Percentiles rank a stretch among this genome's conserved stretches.
These are phyloP conservation scores for Pyrenophora tritici-repentis DNA, from an alignment of 2,329 filamentous ascomycete species.

Conservation along the genomic window DNA sequence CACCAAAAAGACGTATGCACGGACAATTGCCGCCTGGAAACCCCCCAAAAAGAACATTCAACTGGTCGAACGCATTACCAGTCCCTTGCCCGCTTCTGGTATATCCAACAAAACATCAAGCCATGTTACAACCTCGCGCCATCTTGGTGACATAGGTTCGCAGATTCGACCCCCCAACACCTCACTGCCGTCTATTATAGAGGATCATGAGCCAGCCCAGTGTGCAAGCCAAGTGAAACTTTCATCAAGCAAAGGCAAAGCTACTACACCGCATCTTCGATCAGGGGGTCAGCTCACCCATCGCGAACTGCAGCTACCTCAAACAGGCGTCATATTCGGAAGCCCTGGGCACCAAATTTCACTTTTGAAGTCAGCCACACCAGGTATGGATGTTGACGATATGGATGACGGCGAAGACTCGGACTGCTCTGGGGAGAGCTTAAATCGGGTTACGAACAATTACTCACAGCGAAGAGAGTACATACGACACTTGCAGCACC, in stretches of 20 bases:
- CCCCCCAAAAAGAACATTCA: conserved; percentile 44
- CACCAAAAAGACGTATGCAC: conserved; percentile 57
- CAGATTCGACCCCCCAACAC: conserved; percentile 16
- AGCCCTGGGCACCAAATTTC: neutral
- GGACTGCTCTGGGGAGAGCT: conserved; percentile 1
- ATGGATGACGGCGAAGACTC: neutral
- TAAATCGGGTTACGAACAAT: neutral
- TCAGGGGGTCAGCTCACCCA: too few species aligned
- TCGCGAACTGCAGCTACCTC: too few species aligned
- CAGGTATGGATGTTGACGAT: neutral
- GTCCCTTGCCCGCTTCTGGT: neutral
- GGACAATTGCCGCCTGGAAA: conserved; percentile 56
- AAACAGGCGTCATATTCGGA: too few species aligned
- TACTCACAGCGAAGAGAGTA: conserved; percentile 4
- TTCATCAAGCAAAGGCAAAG: neutral
- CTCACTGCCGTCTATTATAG: conserved; percentile 19
- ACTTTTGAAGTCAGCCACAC: neutral
- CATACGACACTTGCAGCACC: neutral
- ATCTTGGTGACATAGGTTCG: conserved; percentile 2
- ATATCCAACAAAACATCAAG: neutral
- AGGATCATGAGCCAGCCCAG: conserved; percentile 9
- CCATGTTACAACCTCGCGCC: conserved; percentile 1
- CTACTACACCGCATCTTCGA: too few species aligned
- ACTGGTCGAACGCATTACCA: conserved; percentile 37
- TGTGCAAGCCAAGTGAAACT: conserved; percentile 12